Base-by-base conservation (phyloP, 257 asterid species). In the Solanum boliviense region DNA sequence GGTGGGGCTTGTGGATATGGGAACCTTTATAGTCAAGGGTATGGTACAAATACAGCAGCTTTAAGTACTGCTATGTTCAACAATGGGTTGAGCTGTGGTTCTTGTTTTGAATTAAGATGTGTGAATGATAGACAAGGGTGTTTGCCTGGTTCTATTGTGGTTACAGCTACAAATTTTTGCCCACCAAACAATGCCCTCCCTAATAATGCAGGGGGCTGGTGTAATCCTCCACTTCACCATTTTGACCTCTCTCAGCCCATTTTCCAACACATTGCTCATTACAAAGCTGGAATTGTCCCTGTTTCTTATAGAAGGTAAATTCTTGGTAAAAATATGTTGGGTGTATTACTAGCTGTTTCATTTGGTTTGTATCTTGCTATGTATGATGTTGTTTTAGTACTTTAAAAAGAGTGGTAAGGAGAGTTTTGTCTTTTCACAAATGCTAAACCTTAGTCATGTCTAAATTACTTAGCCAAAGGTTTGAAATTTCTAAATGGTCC, bases 1-100 rank as follows among this genome's bases (percentile, higher is more conserved):
- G 99, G 99, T 32, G 99, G 99, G 25, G 99, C 98, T 48, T 96
- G 99, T 90, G 99, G 99, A n/a, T 96, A 96, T 89, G 99, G 99
- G 32, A 96, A 96, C 76, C 88, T 96, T 71, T 96, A 96, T 91
- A 95, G 98, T 90, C 96, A 94, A 38, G 99, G 99, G 15, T 96
- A 96, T 86, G 99, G 99, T 38, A 95, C 98, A 87, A 94, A 96
- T 92, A 96, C 98, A 3, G 99, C 99, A 83, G 99, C 99, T 75
- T 70, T 96, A 89, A 96, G 98, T 79, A 94, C 99, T 31, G 98
- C 98, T 74, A 90, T 96, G 78, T 96, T 96, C 92, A 96, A 95
- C 98, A 92, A 84, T 87, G 99, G 99, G 39, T 73, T 96, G 88
- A 96, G 99, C 93, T 96, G 99, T 89, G 98, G 99, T 0, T 92